phyloP scores from a whole-genome alignment of 2,329 filamentous ascomycete species.

The Clarireedia paspali region DNA sequence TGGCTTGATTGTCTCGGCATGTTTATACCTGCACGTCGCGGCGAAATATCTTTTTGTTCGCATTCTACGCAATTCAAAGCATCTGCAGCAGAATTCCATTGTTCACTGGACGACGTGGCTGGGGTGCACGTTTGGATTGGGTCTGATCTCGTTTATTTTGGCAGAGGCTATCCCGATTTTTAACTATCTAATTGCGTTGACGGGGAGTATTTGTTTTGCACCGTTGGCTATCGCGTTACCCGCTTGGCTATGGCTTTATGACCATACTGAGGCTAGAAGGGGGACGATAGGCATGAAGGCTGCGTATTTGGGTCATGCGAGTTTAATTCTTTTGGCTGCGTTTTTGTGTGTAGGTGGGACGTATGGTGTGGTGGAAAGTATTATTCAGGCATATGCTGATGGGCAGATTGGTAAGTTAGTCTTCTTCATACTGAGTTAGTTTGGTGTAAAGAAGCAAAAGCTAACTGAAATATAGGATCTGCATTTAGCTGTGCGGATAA shows the following conservation, averaged over 20 bases:
- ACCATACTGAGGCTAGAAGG: background rate
- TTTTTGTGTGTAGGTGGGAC: slow-evolving; percentile 7
- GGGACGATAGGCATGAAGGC: background rate
- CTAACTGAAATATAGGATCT: background rate
- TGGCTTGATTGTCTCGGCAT: slow-evolving; percentile 42
- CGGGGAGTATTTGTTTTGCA: slow-evolving; percentile 1
- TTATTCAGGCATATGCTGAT: background rate
- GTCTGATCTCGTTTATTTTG: slow-evolving; percentile 40
- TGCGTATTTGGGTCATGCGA: background rate
- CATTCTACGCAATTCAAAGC: slow-evolving; percentile 41
- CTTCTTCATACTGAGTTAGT: too few relatives aligned
- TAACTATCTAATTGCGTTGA: slow-evolving; percentile 30
- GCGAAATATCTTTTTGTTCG: slow-evolving; percentile 51
- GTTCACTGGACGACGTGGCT: slow-evolving; percentile 47
- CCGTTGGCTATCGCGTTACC: background rate
- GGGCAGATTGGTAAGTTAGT: background rate
- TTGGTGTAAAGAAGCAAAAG: too few relatives aligned
- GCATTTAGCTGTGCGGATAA: background rate
- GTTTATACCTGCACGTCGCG: slow-evolving; percentile 36
- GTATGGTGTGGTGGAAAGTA: background rate
- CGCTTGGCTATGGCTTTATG: background rate
- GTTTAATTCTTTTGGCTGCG: background rate
- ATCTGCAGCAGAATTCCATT: slow-evolving; percentile 43
- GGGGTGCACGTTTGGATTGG: slow-evolving; percentile 35
- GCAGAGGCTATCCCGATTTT: slow-evolving; percentile 48